Evolutionary conservation across 345 rosid species (phyloP).

Genomic region (Moricandia moricandioides): DNA sequence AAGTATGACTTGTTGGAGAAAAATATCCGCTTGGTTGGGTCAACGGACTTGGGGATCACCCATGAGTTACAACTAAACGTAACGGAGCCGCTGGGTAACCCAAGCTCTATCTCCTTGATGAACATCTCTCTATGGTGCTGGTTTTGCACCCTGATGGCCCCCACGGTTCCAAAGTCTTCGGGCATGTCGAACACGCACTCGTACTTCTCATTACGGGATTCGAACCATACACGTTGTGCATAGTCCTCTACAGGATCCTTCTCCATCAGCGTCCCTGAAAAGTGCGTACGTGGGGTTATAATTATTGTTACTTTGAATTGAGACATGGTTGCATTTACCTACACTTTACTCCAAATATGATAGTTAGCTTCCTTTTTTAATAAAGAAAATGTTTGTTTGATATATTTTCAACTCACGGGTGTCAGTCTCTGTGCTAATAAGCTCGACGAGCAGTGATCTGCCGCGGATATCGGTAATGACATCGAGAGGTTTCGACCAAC

Average conservation of each 20-base stretch:
- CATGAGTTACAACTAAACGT: conserved; percentile 55
- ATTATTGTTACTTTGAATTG: not conserved
- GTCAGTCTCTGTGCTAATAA: conserved; percentile 25
- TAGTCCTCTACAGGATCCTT: conserved; percentile 47
- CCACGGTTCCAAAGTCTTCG: conserved; percentile 56
- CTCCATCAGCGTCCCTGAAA: conserved; percentile 46
- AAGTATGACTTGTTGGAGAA: conserved; percentile 62
- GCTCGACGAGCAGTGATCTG: conserved; percentile 34
- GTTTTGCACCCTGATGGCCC: conserved; percentile 66
- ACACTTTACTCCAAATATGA: not conserved
- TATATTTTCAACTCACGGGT: conserved; percentile 5
- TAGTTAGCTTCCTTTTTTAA: not conserved
- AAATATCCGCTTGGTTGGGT: conserved; percentile 55
- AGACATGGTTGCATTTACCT: not conserved
- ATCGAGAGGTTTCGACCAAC: conserved; percentile 26
- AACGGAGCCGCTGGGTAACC: conserved; percentile 46
- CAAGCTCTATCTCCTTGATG: conserved; percentile 45
- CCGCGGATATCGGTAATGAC: conserved; percentile 24
- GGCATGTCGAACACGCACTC: conserved; percentile 59
- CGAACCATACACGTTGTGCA: conserved; percentile 41
- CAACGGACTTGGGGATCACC: conserved; percentile 54
- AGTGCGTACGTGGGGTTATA: not conserved
- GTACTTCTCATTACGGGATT: conserved; percentile 39
- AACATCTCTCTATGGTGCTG: conserved; percentile 71
- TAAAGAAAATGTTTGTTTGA: not conserved